Percentiles rank a stretch among this genome's conserved stretches.
These are phyloP conservation scores for Paxillus involutus DNA, from an alignment of 768 basidiomycete species.

Conservation along the genomic window DNA sequence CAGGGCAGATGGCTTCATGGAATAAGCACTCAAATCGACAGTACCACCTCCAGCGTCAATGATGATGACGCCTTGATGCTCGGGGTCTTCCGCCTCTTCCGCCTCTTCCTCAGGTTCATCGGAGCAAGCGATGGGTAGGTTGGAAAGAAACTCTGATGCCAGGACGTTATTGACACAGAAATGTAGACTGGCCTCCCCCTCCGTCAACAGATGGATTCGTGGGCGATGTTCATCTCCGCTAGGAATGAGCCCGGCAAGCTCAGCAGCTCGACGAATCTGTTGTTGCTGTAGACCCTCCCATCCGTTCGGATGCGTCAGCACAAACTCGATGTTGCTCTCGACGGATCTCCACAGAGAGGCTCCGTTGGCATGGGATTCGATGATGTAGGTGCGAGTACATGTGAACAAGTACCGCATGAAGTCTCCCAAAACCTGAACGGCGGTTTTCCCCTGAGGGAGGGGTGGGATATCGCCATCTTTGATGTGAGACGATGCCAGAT, in stretches of 20 bases:
- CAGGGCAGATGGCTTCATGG: slow-evolving; percentile 18
- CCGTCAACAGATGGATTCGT: slow-evolving; percentile 26
- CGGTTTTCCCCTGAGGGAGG: too few relatives aligned
- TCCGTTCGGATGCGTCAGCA: slow-evolving; percentile 31
- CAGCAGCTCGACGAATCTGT: slow-evolving; percentile 27
- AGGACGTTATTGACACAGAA: slow-evolving; percentile 45
- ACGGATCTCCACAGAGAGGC: too few relatives aligned
- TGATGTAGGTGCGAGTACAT: too few relatives aligned
- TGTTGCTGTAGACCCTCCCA: slow-evolving; percentile 32
- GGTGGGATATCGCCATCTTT: too few relatives aligned
- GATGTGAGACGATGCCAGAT: too few relatives aligned
- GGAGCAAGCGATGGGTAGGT: neutral
- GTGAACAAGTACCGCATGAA: too few relatives aligned
- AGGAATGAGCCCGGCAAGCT: slow-evolving; percentile 23
- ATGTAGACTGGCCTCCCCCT: slow-evolving; percentile 28
- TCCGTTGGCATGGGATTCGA: too few relatives aligned
- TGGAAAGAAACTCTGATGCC: slow-evolving; percentile 27
- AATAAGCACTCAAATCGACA: slow-evolving; percentile 39
- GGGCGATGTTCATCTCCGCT: slow-evolving; percentile 4
- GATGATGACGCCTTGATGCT: slow-evolving; percentile 36
- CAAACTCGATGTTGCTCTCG: slow-evolving; percentile 24
- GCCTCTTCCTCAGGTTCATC: neutral
- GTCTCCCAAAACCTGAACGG: too few relatives aligned
- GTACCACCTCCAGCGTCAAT: slow-evolving; percentile 47
- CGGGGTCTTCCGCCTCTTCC: slow-evolving; percentile 18